phyloP scores from a whole-genome alignment of 495 filamentous ascomycete species.

The Neurospora sublineolata region DNA sequence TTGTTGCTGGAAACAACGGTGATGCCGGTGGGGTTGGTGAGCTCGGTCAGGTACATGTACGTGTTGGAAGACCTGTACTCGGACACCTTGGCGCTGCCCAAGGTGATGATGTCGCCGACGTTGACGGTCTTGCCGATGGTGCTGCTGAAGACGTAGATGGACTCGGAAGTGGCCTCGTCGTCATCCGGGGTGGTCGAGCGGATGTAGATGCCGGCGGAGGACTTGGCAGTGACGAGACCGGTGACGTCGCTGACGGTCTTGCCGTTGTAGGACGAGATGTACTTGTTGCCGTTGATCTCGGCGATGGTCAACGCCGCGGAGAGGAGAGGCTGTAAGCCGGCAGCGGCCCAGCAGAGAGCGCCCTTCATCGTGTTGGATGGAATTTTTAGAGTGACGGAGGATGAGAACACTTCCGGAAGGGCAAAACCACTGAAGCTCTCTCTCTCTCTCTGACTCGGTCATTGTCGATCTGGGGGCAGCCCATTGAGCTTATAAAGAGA shows the following conservation, averaged over 20 bases:
- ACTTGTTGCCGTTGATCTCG: slow-evolving; percentile 51
- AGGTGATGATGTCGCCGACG: slow-evolving; percentile 45
- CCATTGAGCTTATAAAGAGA: not conserved
- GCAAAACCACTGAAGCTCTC: not conserved
- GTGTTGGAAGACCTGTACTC: slow-evolving; percentile 41
- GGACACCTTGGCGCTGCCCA: slow-evolving; percentile 38
- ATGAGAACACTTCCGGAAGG: not conserved
- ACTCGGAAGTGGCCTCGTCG: slow-evolving; percentile 32
- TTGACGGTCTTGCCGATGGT: slow-evolving; percentile 26
- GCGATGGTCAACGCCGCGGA: slow-evolving; percentile 40
- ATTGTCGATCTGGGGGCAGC: not conserved
- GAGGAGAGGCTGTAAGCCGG: slow-evolving; percentile 15
- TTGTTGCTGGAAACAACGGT: slow-evolving; percentile 34
- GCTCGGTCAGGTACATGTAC: slow-evolving; percentile 48
- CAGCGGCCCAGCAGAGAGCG: slow-evolving; percentile 7
- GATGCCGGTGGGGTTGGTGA: slow-evolving; percentile 37
- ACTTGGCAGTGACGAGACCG: slow-evolving; percentile 49
- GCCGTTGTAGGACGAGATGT: slow-evolving; percentile 42
- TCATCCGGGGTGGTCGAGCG: slow-evolving; percentile 39
- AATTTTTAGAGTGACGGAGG: not conserved
- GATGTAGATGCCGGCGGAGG: slow-evolving; percentile 45
- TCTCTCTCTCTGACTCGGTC: not conserved
- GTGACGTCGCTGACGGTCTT: slow-evolving; percentile 40
- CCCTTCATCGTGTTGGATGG: slow-evolving; percentile 11
- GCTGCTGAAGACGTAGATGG: slow-evolving; percentile 44